phyloP scores from a whole-genome alignment of 805 yeast genomes.

The Ogataea trehaloabstinens region DNA sequence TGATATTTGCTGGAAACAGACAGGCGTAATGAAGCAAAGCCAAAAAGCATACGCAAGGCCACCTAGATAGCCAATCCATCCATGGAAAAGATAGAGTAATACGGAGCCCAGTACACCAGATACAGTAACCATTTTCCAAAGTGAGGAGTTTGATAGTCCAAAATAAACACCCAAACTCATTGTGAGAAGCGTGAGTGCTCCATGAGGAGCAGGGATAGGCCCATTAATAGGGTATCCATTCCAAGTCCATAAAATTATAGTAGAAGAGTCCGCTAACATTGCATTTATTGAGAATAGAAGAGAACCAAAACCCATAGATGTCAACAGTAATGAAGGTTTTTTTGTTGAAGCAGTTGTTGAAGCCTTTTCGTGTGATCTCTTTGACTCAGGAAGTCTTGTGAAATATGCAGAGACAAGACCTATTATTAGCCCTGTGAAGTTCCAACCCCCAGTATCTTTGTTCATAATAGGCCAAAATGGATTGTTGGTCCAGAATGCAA shows the following conservation, averaged over 20 bases:
- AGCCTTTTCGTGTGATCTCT: neutral
- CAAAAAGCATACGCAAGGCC: slow-evolving; percentile 63
- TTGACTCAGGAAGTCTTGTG: slow-evolving; percentile 35
- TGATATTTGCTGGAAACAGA: slow-evolving; percentile 50
- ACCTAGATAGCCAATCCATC: slow-evolving; percentile 77
- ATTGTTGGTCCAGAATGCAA: slow-evolving; percentile 76
- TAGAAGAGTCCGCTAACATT: slow-evolving; percentile 77
- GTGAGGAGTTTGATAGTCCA: slow-evolving; percentile 38
- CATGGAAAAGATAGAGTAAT: slow-evolving; percentile 48
- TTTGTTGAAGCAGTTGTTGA: slow-evolving; percentile 3
- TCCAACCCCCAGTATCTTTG: slow-evolving; percentile 80
- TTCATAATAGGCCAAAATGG: slow-evolving; percentile 97
- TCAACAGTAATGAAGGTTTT: slow-evolving; percentile 44
- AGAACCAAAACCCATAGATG: slow-evolving; percentile 75
- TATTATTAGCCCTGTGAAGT: slow-evolving; percentile 60
- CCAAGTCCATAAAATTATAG: slow-evolving; percentile 95
- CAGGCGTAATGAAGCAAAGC: slow-evolving; percentile 57
- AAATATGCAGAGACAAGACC: slow-evolving; percentile 66
- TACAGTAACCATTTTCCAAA: slow-evolving; percentile 17
- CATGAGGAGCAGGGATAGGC: slow-evolving; percentile 86
- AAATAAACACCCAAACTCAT: slow-evolving; percentile 56
- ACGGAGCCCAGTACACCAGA: slow-evolving; percentile 50
- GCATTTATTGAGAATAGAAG: slow-evolving; percentile 70
- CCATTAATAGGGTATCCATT: slow-evolving; percentile 86
- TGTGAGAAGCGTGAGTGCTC: slow-evolving; percentile 59